Evolutionary conservation across 805 yeast species (phyloP), one percentile per base, ranked within the genome.

Genomic region (Wickerhamomyces strasburgensis): DNA sequence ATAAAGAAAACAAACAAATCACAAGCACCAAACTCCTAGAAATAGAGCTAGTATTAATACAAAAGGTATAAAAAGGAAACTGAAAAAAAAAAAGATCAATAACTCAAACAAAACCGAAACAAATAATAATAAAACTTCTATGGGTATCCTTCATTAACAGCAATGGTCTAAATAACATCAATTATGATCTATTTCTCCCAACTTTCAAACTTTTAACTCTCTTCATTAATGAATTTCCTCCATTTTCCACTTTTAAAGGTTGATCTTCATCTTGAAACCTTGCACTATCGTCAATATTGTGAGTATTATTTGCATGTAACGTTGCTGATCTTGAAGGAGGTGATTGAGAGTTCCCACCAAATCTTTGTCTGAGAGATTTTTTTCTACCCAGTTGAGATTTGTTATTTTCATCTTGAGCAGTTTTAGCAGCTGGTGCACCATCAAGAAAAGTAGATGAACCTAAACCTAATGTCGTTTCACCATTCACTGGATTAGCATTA

Each of bases 381-480:
- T 88, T 87, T 59, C 97, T 76, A 23, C 79, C 76, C 43, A 89
- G 61, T 1, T 79, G 80, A 14, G 70, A 61, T 32, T 59, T 61
- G 13, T 54, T 54, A 40, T 50, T 56, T 44, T 62, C 69, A 27
- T 66, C 69, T 27, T 48, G 48, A 14, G 60, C 60, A n/a, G 73
- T 75, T 14, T 58, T 57, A 19, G 81, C 61, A 5, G 97, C 98
- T 11, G 98, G 98, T 0, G 97, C 93, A 25, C 98, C 98, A 59
- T 93, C 96, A 43, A 90, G 58, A 57, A 90, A 90, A 0, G 98
- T 90, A 2, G 96, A 74, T 1, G 90, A 75, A 3, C 98, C 98
- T 29, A 93, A 70, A 1, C 98, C 98, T 35, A 82, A 70, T 1
- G 97, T 84, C 3, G 84, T 72, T 33, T 76, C 75, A 14, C 98